Evolutionary conservation across 768 basidiomycete genomes (phyloP), one percentile per base, ranked within the genome.

Genomic region (Leccinum pellstonianum): DNA sequence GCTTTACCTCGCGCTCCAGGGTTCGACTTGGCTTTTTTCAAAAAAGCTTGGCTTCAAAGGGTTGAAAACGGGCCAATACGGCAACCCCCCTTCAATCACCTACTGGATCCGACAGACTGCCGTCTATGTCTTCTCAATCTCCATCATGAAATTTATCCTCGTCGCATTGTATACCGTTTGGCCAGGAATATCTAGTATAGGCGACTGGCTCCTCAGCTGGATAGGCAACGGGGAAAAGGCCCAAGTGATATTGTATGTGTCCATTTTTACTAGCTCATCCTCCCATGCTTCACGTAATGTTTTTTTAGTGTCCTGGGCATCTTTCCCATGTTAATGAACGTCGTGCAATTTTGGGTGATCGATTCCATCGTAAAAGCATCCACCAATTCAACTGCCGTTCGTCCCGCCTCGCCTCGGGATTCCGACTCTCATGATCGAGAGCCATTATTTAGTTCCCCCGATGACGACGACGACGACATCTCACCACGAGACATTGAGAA

Each of bases 271-370:
- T 10, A 3, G 1, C 38, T 55, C 66, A 11, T 15, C n/a, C 14
- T 8, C 17, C 53, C 38, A 25, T 7, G 25, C 51, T 61, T 68
- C 17, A 72, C 54, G 37, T 56, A 29, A 19, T 10, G 23, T 8
- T 8, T 33, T 59, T 33, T 23, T 63, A 93, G 90, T 65, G 88
- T 88, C 23, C 95, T 98, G 92, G 92, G 93, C 55, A 73, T 96
- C 54, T 94, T 95, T 76, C 95, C 94, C 1, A 89, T 91, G 64
- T 76, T 86, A 47, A 92, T 93, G 91, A 94, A 94, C 72, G 76
- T 93, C 38, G 65, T 93, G 11, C 96, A 98, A 71, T 98, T 98
- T 81, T 95, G 95, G 86, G 77, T 97, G 54, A 95, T 97, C 59
- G 93, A 97, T 75, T 90, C 91, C 0, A 94, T 95, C 55, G 91